Evolutionary conservation across 1,284 basidiomycete species (phyloP), one percentile per base, ranked within the genome.

Genomic region (Cryptococcus deneoformans): DNA sequence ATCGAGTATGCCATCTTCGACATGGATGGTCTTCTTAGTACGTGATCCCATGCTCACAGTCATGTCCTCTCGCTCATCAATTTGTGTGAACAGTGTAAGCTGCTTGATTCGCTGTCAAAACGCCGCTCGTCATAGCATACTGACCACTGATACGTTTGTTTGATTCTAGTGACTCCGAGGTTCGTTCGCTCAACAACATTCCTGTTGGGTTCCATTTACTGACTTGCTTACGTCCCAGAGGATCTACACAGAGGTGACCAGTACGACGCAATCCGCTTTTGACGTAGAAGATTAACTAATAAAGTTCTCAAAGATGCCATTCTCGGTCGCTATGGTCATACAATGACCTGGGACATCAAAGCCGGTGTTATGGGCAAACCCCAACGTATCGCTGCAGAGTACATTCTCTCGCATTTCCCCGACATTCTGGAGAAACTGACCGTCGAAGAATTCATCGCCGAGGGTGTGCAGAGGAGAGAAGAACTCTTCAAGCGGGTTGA

Each of bases 341-440:
- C 59, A 51, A 72, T 77, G 67, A 72, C 72, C 1, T 78, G 77
- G 78, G 75, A 73, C 56, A 73, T 78, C 66, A 79, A 79, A 63
- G 56, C 73, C 16, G 73, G 75, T 2, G 60, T 75, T 12, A 79
- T 79, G 77, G 77, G 78, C 42, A 76, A 74, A 74, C 73, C 70
- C 24, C 63, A 66, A 39, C 58, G 64, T 6, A 60, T 69, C 45
- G 71, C 76, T 6, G 67, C 70, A 1, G 67, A 72, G 48, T 73
- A 74, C 58, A 66, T 76, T 50, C 69, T 72, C 57, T 66, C 69
- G 6, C 61, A 61, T 56, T 76, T 71, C 58, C 76, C 78, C 8
- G 70, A 63, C 4, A 64, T 79, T 14, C 65, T 66, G 37, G 65
- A 73, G 10, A 63, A 76, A 46, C 56, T 79, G 37, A 63, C 70